These are phyloP conservation scores for Rubia tinctorum DNA, from an alignment of 305 asterid species.

Conservation along the genomic window DNA sequence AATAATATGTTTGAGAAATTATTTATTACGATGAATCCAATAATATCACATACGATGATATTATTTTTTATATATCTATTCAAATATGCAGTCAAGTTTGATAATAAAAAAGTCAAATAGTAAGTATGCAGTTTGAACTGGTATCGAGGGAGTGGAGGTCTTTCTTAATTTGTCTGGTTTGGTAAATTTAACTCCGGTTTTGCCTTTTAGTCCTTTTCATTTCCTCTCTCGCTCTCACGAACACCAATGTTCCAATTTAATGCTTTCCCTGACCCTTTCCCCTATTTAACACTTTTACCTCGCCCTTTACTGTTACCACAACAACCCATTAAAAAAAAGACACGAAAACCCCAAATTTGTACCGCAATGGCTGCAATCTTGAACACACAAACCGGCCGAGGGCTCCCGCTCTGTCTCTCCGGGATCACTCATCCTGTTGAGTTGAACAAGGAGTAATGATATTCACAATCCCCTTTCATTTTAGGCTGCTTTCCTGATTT, in stretches of 20 bases:
- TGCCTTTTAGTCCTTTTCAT: background rate
- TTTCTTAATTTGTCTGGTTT: too few relatives aligned
- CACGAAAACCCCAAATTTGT: background rate
- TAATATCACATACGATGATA: too few relatives aligned
- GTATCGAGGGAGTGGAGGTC: too few relatives aligned
- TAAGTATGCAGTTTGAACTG: too few relatives aligned
- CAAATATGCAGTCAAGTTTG: too few relatives aligned
- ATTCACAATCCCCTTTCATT: background rate
- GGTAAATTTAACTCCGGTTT: too few relatives aligned
- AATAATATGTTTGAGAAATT: too few relatives aligned
- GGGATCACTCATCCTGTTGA: constrained; percentile 26
- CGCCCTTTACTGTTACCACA: background rate
- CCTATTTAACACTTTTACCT: background rate
- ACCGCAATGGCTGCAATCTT: constrained; percentile 14
- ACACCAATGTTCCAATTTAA: background rate
- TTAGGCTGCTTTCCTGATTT: background rate
- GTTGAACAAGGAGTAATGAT: constrained; percentile 16
- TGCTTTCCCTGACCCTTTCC: background rate
- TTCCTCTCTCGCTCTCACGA: background rate
- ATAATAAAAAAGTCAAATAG: too few relatives aligned
- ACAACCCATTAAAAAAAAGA: background rate
- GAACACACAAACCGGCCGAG: constrained; percentile 9
- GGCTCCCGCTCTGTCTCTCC: constrained; percentile 24
- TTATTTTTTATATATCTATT: too few relatives aligned
- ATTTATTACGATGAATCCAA: too few relatives aligned